phyloP scores from a whole-genome alignment of 306 rosid genomes.

The Prunus padus region DNA sequence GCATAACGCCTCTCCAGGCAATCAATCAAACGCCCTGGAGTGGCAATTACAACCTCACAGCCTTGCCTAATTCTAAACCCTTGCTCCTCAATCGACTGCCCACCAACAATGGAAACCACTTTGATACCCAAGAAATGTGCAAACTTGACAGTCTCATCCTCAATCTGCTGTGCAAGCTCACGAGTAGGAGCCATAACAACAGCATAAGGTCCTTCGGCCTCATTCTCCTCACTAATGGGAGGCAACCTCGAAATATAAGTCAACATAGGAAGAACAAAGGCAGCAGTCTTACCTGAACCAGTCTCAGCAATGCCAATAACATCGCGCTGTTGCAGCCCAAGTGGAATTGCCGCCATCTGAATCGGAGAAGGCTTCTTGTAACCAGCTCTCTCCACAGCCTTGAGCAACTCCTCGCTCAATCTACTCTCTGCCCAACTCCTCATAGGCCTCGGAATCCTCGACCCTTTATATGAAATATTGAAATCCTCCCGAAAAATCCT shows the following conservation, averaged over 20 bases:
- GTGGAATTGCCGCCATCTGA: slow-evolving; percentile 94
- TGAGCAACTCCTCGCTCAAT: slow-evolving; percentile 60
- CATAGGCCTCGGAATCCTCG: slow-evolving; percentile 84
- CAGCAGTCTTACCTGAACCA: slow-evolving; percentile 95
- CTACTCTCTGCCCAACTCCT: slow-evolving; percentile 75
- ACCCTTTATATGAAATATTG: slow-evolving; percentile 81
- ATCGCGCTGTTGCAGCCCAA: slow-evolving; percentile 81
- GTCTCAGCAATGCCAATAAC: slow-evolving; percentile 71
- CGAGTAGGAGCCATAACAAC: slow-evolving; percentile 98
- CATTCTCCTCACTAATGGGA: slow-evolving; percentile 84
- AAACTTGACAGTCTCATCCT: slow-evolving; percentile 83
- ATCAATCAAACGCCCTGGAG: slow-evolving; percentile 89
- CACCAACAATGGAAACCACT: slow-evolving; percentile 94
- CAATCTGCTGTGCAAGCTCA: slow-evolving; percentile 91
- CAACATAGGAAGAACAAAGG: slow-evolving; percentile 92
- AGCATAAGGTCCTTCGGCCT: slow-evolving; percentile 91
- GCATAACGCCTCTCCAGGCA: slow-evolving; percentile 85
- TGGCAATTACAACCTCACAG: slow-evolving; percentile 89
- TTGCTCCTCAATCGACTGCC: slow-evolving; percentile 90
- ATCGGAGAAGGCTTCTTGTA: slow-evolving; percentile 89
- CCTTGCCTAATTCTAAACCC: slow-evolving; percentile 87
- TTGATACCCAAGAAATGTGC: slow-evolving; percentile 76
- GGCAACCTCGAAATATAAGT: slow-evolving; percentile 81
- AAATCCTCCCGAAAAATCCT: slow-evolving; percentile 84
- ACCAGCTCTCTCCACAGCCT: slow-evolving; percentile 83